phyloP scores from a whole-genome alignment of 2,329 filamentous ascomycete genomes.

The Fusarium sp. region DNA sequence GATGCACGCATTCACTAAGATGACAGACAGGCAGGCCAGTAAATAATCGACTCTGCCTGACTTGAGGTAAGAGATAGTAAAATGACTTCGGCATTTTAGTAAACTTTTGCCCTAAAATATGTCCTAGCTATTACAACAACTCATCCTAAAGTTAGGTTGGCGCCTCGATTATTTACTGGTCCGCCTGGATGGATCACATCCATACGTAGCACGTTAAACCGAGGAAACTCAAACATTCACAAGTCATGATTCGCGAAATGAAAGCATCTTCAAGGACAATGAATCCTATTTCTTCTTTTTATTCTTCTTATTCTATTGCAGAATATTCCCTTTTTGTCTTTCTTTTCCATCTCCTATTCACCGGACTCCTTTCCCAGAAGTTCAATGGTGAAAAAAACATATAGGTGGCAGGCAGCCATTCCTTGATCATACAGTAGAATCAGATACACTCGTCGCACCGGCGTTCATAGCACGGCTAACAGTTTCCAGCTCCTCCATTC shows the following conservation, averaged over 20 bases:
- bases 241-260: not conserved
- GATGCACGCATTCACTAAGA: too few relatives aligned
- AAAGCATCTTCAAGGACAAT: slow-evolving; percentile 19
- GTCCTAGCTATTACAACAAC: too few relatives aligned
- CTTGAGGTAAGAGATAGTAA: too few relatives aligned
- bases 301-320: slow-evolving; percentile 40
- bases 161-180: too few relatives aligned
- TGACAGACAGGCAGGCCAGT: too few relatives aligned
- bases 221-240: not conserved
- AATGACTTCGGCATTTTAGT: too few relatives aligned
- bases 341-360: slow-evolving; percentile 31
- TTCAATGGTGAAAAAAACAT: slow-evolving; percentile 24
- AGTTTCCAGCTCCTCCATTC: slow-evolving; percentile 18
- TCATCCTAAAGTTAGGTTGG: too few relatives aligned
- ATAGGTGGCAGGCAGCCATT: slow-evolving; percentile 12
- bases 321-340: slow-evolving; percentile 40
- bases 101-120: too few relatives aligned
- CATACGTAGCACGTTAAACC: not conserved
- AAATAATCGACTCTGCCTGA: too few relatives aligned
- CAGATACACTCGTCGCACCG: slow-evolving; percentile 27
- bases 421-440: slow-evolving; percentile 38
- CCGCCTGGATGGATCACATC: too few relatives aligned
- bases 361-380: slow-evolving; percentile 36
- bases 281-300: slow-evolving; percentile 38
- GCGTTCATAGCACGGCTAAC: slow-evolving; percentile 8